These are phyloP conservation scores for Penicillium antarcticum DNA, from an alignment of 495 filamentous ascomycete species.

Conservation along the genomic window DNA sequence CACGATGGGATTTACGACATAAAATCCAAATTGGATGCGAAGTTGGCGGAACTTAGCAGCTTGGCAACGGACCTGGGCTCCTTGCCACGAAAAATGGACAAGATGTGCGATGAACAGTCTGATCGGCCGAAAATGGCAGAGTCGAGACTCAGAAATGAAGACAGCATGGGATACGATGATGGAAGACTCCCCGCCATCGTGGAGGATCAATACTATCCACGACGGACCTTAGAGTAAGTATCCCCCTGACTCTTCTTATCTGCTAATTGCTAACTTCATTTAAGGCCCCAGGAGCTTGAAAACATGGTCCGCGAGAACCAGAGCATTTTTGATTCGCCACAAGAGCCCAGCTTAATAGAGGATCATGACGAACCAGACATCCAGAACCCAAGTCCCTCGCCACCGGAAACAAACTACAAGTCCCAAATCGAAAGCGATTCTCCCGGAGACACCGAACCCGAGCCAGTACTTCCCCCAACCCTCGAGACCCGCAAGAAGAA, in stretches of 20 bases:
- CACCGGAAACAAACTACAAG: slow-evolving; percentile 5
- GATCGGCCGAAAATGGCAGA: slow-evolving; percentile 19
- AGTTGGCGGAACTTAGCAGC: slow-evolving; percentile 62
- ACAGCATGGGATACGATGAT: slow-evolving; percentile 36
- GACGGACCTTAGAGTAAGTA: slow-evolving; percentile 70
- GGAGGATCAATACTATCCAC: slow-evolving; percentile 75
- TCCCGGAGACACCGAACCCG: slow-evolving; percentile 5
- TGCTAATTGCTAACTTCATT: slow-evolving; percentile 11
- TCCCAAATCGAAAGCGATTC: not conserved
- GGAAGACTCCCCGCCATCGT: slow-evolving; percentile 75
- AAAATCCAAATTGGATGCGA: slow-evolving; percentile 66
- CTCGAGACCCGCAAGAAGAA: slow-evolving; percentile 39
- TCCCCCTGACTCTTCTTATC: not conserved
- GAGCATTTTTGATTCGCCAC: slow-evolving; percentile 56
- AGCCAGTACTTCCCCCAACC: slow-evolving; percentile 26
- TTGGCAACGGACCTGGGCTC: slow-evolving; percentile 61
- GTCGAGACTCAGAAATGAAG: slow-evolving; percentile 13
- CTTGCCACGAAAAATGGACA: slow-evolving; percentile 37
- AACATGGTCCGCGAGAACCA: slow-evolving; percentile 45
- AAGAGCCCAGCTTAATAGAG: slow-evolving; percentile 59
- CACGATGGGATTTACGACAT: slow-evolving; percentile 59
- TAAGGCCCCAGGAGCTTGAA: slow-evolving; percentile 42
- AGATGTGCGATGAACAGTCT: slow-evolving; percentile 9
- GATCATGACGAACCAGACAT: slow-evolving; percentile 55
- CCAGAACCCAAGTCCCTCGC: slow-evolving; percentile 48